These are phyloP conservation scores for Tricholoma flavovirens DNA, from an alignment of 768 basidiomycete genomes.

Conservation along the genomic window DNA sequence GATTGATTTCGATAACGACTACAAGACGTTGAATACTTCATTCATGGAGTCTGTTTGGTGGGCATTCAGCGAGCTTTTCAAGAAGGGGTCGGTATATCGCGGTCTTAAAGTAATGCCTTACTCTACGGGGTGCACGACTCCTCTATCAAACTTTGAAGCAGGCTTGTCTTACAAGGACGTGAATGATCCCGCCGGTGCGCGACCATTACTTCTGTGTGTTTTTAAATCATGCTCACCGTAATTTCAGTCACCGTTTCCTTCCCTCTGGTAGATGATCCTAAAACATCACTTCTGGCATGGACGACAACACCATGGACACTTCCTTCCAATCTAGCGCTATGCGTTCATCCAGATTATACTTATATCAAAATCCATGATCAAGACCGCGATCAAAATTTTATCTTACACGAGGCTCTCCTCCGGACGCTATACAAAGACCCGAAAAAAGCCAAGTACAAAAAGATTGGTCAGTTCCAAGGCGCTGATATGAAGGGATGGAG, in stretches of 20 bases:
- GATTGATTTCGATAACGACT: constrained; percentile 99
- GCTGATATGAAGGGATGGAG: constrained; percentile 94
- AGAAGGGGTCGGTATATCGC: constrained; percentile 88
- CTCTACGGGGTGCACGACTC: constrained; percentile 93
- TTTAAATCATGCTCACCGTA: not conserved
- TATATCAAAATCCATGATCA: constrained; percentile 97
- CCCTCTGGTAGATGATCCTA: constrained; percentile 88
- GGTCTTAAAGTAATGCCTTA: constrained; percentile 97
- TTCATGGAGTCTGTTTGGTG: constrained; percentile 99
- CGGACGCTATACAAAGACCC: constrained; percentile 91
- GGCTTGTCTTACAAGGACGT: constrained; percentile 89
- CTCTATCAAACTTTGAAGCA: constrained; percentile 96
- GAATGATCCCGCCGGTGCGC: constrained; percentile 83
- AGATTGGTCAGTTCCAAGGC: constrained; percentile 82
- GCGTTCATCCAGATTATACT: constrained; percentile 92
- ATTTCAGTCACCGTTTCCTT: constrained; percentile 82
- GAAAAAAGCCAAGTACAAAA: constrained; percentile 95
- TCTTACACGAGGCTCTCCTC: constrained; percentile 84
- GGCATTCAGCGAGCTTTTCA: constrained; percentile 93
- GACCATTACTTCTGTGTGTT: not conserved
- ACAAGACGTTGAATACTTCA: constrained; percentile 89
- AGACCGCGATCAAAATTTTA: constrained; percentile 81
- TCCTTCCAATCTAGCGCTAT: constrained; percentile 91
- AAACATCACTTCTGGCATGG: constrained; percentile 90
- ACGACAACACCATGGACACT: constrained; percentile 99